A percentile compares a stretch with the other conserved stretches of the same genome.
Conservation (phyloP, 257 asterid genomes). For the Nicotiana undulata region DNA sequence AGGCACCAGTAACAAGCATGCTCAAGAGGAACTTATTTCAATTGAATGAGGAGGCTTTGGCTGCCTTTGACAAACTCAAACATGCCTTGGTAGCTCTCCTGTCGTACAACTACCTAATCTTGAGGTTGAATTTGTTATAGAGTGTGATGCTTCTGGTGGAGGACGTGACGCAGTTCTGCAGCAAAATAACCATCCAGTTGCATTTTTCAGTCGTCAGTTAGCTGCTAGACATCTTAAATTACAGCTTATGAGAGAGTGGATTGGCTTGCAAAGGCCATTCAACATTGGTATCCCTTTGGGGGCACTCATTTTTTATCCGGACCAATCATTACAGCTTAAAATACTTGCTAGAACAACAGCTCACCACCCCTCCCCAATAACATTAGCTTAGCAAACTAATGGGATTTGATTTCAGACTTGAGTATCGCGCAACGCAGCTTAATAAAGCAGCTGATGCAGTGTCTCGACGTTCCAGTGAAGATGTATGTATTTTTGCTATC, state of each 20-base stretch:
- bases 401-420: not conserved
- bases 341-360: not conserved
- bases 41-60: not conserved
- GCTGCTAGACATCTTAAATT: not conserved
- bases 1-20: not conserved
- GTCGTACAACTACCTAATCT: not conserved
- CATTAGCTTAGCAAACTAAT: not conserved
- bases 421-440: not conserved
- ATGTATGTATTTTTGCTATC: not conserved
- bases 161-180: not conserved
- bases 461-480: not conserved
- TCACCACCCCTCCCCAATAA: not conserved
- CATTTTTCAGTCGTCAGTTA: not conserved
- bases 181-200: not conserved
- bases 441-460: not conserved
- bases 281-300: not conserved
- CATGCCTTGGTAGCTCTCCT: not conserved
- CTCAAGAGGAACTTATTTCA: not conserved
- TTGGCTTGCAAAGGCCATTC: not conserved
- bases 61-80: not conserved
- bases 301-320: not conserved
- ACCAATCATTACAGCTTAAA: not conserved
- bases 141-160: not conserved
- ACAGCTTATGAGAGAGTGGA: not conserved
- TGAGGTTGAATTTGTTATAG: not conserved